Evolutionary conservation across 2,329 filamentous ascomycete species (phyloP).

Genomic region (Arthrobotrys sinensis): DNA sequence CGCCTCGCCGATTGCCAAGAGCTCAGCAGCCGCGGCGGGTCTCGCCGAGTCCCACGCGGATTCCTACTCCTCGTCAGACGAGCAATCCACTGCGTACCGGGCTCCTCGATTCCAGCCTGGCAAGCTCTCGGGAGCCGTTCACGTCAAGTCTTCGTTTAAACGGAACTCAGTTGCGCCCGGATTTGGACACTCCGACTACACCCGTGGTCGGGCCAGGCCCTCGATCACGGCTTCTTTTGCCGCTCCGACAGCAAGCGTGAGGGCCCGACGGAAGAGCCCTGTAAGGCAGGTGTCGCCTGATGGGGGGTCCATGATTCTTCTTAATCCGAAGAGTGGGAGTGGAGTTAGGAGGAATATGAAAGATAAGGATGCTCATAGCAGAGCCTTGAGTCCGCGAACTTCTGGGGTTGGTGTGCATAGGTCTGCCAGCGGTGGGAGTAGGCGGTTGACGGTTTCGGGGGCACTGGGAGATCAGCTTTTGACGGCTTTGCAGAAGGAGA

Average conservation of each 20-base stretch:
- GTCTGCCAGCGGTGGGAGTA: slow-evolving; percentile 40
- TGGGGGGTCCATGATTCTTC: slow-evolving; percentile 65
- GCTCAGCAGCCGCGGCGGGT: slow-evolving; percentile 48
- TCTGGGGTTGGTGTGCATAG: slow-evolving; percentile 52
- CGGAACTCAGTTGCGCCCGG: slow-evolving; percentile 57
- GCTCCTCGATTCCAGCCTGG: slow-evolving; percentile 59
- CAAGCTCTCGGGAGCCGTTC: slow-evolving; percentile 58
- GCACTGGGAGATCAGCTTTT: slow-evolving; percentile 50
- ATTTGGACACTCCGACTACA: slow-evolving; percentile 39
- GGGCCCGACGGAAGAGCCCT: slow-evolving; percentile 67
- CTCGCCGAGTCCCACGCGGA: slow-evolving; percentile 60
- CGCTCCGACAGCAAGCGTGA: slow-evolving; percentile 62
- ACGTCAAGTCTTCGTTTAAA: slow-evolving; percentile 59
- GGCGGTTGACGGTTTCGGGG: slow-evolving; percentile 49
- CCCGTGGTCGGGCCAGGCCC: slow-evolving; percentile 40
- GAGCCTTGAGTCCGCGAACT: slow-evolving; percentile 64
- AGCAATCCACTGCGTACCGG: slow-evolving; percentile 57
- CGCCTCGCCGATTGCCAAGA: slow-evolving; percentile 58
- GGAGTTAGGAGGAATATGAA: slow-evolving; percentile 66
- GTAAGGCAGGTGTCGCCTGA: slow-evolving; percentile 67
- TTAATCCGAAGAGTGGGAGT: slow-evolving; percentile 66
- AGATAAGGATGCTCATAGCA: slow-evolving; percentile 64
- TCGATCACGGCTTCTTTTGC: slow-evolving; percentile 61
- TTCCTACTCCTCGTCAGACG: slow-evolving; percentile 62
- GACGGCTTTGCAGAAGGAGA: slow-evolving; percentile 53